phyloP scores from a whole-genome alignment of 2,329 filamentous ascomycete genomes.

The Epichloe uncinata region DNA sequence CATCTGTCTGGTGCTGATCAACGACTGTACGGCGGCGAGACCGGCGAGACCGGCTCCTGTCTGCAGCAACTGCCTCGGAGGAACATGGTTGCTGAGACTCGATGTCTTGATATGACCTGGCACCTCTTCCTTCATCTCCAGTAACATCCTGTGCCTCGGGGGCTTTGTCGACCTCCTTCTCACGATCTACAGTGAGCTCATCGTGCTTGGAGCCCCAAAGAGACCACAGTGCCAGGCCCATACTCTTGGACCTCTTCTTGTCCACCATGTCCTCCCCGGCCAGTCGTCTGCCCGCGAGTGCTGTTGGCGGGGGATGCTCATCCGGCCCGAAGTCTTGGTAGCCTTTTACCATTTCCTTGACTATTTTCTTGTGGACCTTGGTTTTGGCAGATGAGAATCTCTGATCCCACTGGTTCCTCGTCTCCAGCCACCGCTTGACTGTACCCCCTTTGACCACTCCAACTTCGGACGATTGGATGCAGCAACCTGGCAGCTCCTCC shows the following conservation, averaged over 20 bases:
- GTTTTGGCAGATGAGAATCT: conserved; percentile 58
- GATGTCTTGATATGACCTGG: conserved; percentile 27
- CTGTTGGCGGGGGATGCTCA: conserved; percentile 77
- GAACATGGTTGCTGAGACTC: conserved; percentile 22
- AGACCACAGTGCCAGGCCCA: conserved; percentile 72
- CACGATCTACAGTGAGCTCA: conserved; percentile 52
- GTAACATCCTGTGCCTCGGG: conserved; percentile 19
- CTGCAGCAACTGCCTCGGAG: conserved; percentile 9
- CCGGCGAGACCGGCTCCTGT: conserved; percentile 29
- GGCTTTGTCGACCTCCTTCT: conserved; percentile 35
- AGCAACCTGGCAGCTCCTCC: conserved; percentile 52
- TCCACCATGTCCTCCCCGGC: conserved; percentile 25
- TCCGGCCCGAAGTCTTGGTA: conserved; percentile 57
- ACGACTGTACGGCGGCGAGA: conserved; percentile 34
- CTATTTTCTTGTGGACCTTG: conserved; percentile 57
- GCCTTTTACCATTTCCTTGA: conserved; percentile 58
- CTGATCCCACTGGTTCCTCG: conserved; percentile 58
- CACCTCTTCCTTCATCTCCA: conserved; percentile 28
- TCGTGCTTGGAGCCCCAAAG: conserved; percentile 86
- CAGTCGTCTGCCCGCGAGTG: conserved; percentile 59
- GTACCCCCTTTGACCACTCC: conserved; percentile 68
- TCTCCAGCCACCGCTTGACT: conserved; percentile 69
- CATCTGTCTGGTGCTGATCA: conserved; percentile 36
- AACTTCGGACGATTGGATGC: conserved; percentile 47
- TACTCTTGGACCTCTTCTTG: conserved; percentile 50